These are phyloP conservation scores for Mrakia hoshinonis DNA, from an alignment of 768 basidiomycete species.

Conservation along the genomic window DNA sequence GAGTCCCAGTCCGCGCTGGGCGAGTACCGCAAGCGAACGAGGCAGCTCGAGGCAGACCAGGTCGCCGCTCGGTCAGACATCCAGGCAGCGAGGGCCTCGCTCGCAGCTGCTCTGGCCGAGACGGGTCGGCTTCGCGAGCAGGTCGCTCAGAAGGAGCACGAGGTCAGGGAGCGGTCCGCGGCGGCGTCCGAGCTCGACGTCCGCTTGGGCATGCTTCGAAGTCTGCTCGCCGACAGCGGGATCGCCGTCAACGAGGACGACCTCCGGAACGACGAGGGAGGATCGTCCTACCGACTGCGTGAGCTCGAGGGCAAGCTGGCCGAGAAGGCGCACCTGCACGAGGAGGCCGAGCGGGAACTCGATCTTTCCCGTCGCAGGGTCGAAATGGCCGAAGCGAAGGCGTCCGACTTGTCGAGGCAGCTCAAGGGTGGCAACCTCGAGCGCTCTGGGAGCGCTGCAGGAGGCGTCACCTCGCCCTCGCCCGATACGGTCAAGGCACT, in stretches of 20 bases:
- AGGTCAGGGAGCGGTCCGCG: slow-evolving; percentile 56
- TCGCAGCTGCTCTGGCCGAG: slow-evolving; percentile 61
- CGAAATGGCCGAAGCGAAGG: slow-evolving; percentile 65
- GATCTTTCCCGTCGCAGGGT: slow-evolving; percentile 55
- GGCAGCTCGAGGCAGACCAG: slow-evolving; percentile 59
- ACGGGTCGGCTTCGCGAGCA: slow-evolving; percentile 63
- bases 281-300: slow-evolving; percentile 33
- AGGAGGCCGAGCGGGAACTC: slow-evolving; percentile 67
- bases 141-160: slow-evolving; percentile 55
- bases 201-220: slow-evolving; percentile 69
- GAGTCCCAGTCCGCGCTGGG: slow-evolving; percentile 57
- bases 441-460: slow-evolving; percentile 58
- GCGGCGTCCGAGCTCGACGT: slow-evolving; percentile 61
- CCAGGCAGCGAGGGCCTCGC: slow-evolving; percentile 45
- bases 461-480: slow-evolving; percentile 44
- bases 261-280: slow-evolving; percentile 35
- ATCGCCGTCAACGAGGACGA: slow-evolving; percentile 69
- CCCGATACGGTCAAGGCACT: slow-evolving; percentile 31
- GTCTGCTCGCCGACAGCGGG: slow-evolving; percentile 80
- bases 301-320: slow-evolving; percentile 72
- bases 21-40: slow-evolving; percentile 58
- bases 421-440: slow-evolving; percentile 53
- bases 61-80: slow-evolving; percentile 64
- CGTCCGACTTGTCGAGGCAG: slow-evolving; percentile 51
- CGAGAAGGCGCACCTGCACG: slow-evolving; percentile 62